Evolutionary conservation across 2,329 filamentous ascomycete species (phyloP).

Genomic region (Clarireedia hainanense): DNA sequence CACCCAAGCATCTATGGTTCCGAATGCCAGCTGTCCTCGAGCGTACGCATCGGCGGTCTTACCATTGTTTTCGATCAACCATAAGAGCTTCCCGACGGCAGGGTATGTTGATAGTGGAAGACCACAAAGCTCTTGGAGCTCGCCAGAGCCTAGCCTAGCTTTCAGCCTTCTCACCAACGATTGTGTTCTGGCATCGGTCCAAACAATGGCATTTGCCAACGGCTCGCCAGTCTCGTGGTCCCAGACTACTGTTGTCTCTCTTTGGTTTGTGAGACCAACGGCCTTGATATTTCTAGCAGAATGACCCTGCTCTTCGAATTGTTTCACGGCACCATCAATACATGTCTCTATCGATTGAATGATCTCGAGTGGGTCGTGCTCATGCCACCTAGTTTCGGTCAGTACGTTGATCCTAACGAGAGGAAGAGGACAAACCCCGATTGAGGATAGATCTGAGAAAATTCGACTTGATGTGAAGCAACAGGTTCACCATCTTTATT

Average conservation of each 20-base stretch:
- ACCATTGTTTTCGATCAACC: slow-evolving; percentile 67
- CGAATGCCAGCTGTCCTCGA: slow-evolving; percentile 68
- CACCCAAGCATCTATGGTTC: slow-evolving; percentile 84
- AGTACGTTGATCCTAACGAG: not conserved
- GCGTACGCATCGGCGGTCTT: slow-evolving; percentile 69
- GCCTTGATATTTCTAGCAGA: slow-evolving; percentile 64
- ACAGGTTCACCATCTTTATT: slow-evolving; percentile 61
- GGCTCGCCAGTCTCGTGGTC: slow-evolving; percentile 73
- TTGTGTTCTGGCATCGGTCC: slow-evolving; percentile 78
- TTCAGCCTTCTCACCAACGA: slow-evolving; percentile 70
- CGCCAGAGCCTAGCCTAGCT: slow-evolving; percentile 55
- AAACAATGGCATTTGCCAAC: slow-evolving; percentile 78
- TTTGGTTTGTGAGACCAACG: slow-evolving; percentile 75
- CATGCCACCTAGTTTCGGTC: slow-evolving; percentile 64
- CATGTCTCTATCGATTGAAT: slow-evolving; percentile 69
- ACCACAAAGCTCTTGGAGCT: slow-evolving; percentile 64
- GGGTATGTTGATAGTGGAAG: slow-evolving; percentile 84
- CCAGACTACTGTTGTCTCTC: slow-evolving; percentile 83
- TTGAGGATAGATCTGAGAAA: slow-evolving; percentile 65
- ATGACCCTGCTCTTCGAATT: slow-evolving; percentile 61
- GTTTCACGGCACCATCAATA: slow-evolving; percentile 65
- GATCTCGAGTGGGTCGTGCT: slow-evolving; percentile 76
- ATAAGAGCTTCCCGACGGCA: slow-evolving; percentile 76
- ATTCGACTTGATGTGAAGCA: slow-evolving; percentile 67
- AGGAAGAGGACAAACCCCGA: slow-evolving; percentile 51